Evolutionary conservation across 2,329 filamentous ascomycete genomes (phyloP).

Genomic region (Chaetomiaceae sp.): DNA sequence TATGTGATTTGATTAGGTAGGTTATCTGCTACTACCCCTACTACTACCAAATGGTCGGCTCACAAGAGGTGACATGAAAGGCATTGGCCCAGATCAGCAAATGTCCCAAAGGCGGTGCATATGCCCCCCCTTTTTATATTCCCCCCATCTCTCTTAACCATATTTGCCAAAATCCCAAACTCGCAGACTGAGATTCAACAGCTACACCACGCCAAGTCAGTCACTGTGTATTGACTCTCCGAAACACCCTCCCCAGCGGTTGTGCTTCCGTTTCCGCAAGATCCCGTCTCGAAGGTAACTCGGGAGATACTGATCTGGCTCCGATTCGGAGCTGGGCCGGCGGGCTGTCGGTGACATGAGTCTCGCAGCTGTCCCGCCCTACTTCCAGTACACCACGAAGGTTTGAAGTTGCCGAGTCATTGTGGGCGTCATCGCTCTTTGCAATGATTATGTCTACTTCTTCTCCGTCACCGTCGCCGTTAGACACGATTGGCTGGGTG

Average conservation of each 20-base stretch:
- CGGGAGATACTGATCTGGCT: neutral
- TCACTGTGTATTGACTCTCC: constrained; percentile 10
- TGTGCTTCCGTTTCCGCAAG: neutral
- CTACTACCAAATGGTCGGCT: no score
- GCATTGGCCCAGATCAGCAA: no score
- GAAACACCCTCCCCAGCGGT: neutral
- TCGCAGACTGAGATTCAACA: no score
- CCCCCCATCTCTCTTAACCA: no score
- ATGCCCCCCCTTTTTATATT: no score
- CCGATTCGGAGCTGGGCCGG: neutral
- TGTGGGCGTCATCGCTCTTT: neutral
- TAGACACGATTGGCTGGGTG: neutral
- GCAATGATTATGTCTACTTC: neutral
- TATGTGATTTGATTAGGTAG: neutral
- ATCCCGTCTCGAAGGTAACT: neutral
- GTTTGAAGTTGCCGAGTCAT: neutral
- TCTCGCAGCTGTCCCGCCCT: neutral
- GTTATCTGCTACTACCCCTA: neutral
- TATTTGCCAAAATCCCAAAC: no score
- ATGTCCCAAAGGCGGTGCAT: no score
- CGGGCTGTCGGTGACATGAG: neutral
- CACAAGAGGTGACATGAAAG: no score
- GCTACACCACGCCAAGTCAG: neutral
- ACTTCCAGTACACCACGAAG: neutral
- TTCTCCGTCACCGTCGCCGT: neutral